Percentiles rank a stretch among this genome's conserved stretches.
Evolutionary conservation across 306 rosid genomes (phyloP).

Genomic region (Quercus aquifolioides): DNA sequence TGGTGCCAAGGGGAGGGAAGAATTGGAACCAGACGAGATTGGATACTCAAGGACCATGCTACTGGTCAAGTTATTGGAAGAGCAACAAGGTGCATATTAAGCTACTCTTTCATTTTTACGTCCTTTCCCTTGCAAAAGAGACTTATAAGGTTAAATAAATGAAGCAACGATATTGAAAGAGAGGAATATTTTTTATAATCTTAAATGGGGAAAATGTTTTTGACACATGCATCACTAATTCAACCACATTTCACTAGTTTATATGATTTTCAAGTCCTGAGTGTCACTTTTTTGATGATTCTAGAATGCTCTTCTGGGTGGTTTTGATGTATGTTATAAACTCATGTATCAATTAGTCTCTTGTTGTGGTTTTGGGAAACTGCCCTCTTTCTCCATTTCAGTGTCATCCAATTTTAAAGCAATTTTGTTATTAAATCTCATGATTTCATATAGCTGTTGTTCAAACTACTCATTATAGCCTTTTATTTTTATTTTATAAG

Average conservation of each 20-base stretch:
- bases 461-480: not conserved
- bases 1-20: slow-evolving; percentile 95
- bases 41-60: slow-evolving; percentile 74
- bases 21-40: slow-evolving; percentile 93
- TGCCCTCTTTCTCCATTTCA: not conserved
- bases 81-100: slow-evolving; percentile 70
- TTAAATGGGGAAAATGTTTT: not conserved
- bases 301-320: not conserved
- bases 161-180: not conserved
- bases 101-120: not conserved
- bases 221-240: not conserved
- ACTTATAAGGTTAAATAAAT: not conserved
- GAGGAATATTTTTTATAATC: not conserved
- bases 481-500: not conserved
- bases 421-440: not conserved
- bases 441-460: not conserved
- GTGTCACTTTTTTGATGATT: not conserved
- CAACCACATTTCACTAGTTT: not conserved
- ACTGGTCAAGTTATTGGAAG: slow-evolving; percentile 83
- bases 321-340: not conserved
- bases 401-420: not conserved
- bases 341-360: too few relatives aligned
- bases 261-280: not conserved
- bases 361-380: not conserved
- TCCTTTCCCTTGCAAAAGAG: not conserved